phyloP scores from a whole-genome alignment of 2,329 filamentous ascomycete genomes.

The Penicillium sp. region DNA sequence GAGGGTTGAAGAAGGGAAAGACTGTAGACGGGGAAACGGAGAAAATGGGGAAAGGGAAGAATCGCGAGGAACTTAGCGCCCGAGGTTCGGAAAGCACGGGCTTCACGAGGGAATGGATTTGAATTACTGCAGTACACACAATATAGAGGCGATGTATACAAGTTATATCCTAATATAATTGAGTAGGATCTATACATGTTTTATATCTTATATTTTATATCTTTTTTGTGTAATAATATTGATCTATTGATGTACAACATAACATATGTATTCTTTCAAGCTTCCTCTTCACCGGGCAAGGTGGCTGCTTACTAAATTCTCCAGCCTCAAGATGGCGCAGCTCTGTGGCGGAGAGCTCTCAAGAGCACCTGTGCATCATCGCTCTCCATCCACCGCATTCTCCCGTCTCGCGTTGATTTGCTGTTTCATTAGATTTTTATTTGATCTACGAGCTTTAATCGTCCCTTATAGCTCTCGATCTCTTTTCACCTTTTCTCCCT shows the following conservation, averaged over 20 bases:
- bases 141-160: background rate
- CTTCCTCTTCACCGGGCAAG: background rate
- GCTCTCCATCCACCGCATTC: conserved; percentile 12
- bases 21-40: conserved; percentile 17
- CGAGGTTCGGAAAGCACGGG: conserved; percentile 34
- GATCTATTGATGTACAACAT: background rate
- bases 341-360: conserved; percentile 23
- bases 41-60: conserved; percentile 31
- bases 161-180: background rate
- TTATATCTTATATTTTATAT: background rate
- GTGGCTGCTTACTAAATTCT: conserved; percentile 15
- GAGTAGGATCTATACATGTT: background rate
- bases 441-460: conserved; percentile 5
- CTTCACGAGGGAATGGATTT: background rate
- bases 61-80: conserved; percentile 30
- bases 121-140: background rate
- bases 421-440: conserved; percentile 3
- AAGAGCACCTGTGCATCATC: conserved; percentile 22
- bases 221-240: background rate
- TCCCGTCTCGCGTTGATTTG: conserved; percentile 6
- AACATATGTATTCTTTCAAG: background rate
- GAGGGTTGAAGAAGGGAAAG: conserved; percentile 22
- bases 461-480: background rate
- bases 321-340: conserved; percentile 20
- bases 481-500: conserved; percentile 3